phyloP scores from a whole-genome alignment of 2,329 filamentous ascomycete genomes.

The Diatrype stigma region DNA sequence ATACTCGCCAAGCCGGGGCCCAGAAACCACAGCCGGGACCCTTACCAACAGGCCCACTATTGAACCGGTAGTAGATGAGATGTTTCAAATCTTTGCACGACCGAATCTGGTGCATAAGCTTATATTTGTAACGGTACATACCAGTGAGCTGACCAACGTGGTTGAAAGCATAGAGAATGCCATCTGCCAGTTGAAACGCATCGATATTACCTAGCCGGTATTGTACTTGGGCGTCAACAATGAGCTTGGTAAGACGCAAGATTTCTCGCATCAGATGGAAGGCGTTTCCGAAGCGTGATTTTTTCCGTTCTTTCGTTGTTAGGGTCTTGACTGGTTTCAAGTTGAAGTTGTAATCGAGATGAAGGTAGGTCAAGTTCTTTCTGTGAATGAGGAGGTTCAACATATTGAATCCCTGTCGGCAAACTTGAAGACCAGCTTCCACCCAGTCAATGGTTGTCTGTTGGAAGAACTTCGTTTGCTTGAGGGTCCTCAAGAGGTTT shows the following conservation, averaged over 20 bases:
- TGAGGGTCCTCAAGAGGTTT: constrained; percentile 81
- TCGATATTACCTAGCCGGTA: constrained; percentile 97
- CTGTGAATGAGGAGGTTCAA: constrained; percentile 94
- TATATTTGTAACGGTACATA: constrained; percentile 99
- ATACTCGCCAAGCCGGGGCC: constrained; percentile 97
- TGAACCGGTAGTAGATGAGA: constrained; percentile 98
- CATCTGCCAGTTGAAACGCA: constrained; percentile 96
- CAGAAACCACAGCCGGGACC: constrained; percentile 98
- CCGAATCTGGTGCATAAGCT: constrained; percentile 98
- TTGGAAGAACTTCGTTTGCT: constrained; percentile 98
- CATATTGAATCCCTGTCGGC: constrained; percentile 98
- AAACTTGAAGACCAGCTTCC: constrained; percentile 96
- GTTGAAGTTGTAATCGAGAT: constrained; percentile 99
- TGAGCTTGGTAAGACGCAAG: constrained; percentile 88
- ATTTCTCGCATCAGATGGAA: constrained; percentile 99
- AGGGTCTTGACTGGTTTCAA: constrained; percentile 97
- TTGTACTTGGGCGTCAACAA: constrained; percentile 97
- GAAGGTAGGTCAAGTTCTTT: constrained; percentile 96
- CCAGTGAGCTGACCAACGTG: constrained; percentile 96
- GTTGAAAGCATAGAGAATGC: constrained; percentile 99
- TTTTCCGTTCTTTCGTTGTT: constrained; percentile 98
- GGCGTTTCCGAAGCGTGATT: constrained; percentile 97
- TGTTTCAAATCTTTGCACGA: constrained; percentile 99
- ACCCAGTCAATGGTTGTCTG: constrained; percentile 99
- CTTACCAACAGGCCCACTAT: constrained; percentile 93